Evolutionary conservation across 495 filamentous ascomycete genomes (phyloP), one percentile per base, ranked within the genome.

Genomic region (Penicillium angulare): DNA sequence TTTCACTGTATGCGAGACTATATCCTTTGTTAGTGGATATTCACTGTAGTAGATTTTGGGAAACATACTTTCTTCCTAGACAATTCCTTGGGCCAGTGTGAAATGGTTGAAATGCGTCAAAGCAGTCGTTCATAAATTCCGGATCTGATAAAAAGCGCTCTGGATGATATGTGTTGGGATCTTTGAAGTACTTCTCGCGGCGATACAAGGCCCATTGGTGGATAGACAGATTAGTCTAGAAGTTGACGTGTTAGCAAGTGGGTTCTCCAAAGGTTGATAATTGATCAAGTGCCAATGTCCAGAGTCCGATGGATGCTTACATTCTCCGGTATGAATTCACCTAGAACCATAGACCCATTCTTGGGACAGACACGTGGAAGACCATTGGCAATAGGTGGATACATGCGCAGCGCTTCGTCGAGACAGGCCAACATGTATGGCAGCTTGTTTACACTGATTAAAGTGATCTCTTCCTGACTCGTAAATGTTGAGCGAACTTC

Each of bases 41-140:
- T n/a, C n/a, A n/a, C n/a, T n/a, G n/a, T n/a, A n/a, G n/a, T n/a
- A n/a, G n/a, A n/a, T n/a, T n/a, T n/a, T n/a, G 18, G 21, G 32
- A 12, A 10, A 73, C 79, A 62, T 60, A 83, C 79, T 77, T 78
- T 55, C 69, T 66, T 22, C 83, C 84, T 27, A 86, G 66, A 48
- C 84, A 87, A 54, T 84, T 80, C 16, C 85, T 61, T 1, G 78
- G 73, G 0, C 85, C 84, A 22, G 77, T 21, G 22, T 72, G 71
- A 47, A 87, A 88, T 1, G 83, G 80, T 51, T 80, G 74, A 18
- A 77, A 57, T 7, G 71, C 72, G 10, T 68, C 65, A n/a, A 62
- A 56, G 8, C 66, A 57, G 47, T 83, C 80, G 20, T 69, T 63
- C n/a, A 49, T 55, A 54, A 67, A 79, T 7, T 33, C 10, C 3